A percentile compares a stretch with the other conserved stretches of the same genome.
phyloP scores from a whole-genome alignment of 2,329 filamentous ascomycete species.

The Penicillium decumbens region DNA sequence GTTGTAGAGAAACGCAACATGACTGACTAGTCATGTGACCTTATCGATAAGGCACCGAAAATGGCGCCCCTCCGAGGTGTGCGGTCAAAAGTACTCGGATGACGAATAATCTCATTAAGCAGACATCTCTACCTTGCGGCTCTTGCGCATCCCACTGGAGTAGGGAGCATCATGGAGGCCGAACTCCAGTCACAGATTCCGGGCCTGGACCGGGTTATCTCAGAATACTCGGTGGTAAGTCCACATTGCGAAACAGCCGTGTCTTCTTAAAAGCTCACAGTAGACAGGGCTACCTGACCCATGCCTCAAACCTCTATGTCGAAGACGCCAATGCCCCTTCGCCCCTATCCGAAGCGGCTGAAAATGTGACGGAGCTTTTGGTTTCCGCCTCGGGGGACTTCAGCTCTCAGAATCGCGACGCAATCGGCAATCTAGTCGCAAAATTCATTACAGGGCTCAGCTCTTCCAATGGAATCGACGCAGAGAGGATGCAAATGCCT shows the following conservation, averaged over 20 bases:
- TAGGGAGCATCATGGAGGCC: slow-evolving; percentile 62
- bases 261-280: slow-evolving; percentile 8
- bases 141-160: not conserved
- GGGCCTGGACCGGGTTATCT: slow-evolving; percentile 80
- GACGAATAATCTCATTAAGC: slow-evolving; percentile 10
- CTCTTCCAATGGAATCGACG: slow-evolving; percentile 63
- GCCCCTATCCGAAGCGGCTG: slow-evolving; percentile 77
- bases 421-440: slow-evolving; percentile 76
- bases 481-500: slow-evolving; percentile 64
- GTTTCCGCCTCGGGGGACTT: slow-evolving; percentile 87
- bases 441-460: slow-evolving; percentile 85
- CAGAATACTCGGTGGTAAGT: slow-evolving; percentile 74
- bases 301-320: slow-evolving; percentile 80
- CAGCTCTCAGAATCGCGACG: slow-evolving; percentile 65
- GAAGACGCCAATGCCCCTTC: slow-evolving; percentile 66
- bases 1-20: not conserved
- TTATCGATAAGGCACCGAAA: slow-evolving; percentile 27
- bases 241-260: not conserved
- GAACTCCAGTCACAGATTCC: slow-evolving; percentile 81
- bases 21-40: slow-evolving; percentile 15
- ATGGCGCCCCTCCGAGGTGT: slow-evolving; percentile 15
- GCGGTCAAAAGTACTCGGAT: slow-evolving; percentile 12
- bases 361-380: slow-evolving; percentile 78
- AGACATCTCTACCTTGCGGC: not conserved
- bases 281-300: slow-evolving; percentile 72